phyloP scores from a whole-genome alignment of 106 monocot species.

The Phalaenopsis aphrodite region DNA sequence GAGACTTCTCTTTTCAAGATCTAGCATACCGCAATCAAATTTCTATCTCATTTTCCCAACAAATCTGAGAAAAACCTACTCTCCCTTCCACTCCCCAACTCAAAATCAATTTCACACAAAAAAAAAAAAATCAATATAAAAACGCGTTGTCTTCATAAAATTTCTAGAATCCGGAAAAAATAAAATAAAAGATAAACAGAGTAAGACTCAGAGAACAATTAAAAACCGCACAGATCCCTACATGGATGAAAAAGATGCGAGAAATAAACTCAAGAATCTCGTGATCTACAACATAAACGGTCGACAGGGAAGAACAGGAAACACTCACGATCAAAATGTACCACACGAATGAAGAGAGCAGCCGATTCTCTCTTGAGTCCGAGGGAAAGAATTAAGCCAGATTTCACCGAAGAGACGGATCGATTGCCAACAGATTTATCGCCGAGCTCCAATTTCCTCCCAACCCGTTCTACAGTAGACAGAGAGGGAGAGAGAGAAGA shows the following conservation, averaged over 20 bases:
- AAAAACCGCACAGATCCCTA: background rate
- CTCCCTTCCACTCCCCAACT: too few species aligned
- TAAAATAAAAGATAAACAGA: background rate
- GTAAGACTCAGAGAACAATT: too few species aligned
- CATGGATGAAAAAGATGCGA: background rate
- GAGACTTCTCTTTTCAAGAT: background rate
- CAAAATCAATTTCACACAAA: too few species aligned
- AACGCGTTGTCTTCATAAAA: background rate
- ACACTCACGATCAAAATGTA: background rate
- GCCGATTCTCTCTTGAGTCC: background rate
- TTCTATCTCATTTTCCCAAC: background rate
- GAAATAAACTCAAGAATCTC: background rate
- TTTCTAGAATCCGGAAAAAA: background rate
- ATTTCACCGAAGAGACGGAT: background rate
- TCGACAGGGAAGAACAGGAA: background rate
- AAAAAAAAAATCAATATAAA: background rate
- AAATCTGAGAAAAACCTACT: background rate
- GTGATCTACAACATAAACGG: background rate
- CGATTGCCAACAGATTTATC: background rate
- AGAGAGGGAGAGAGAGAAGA: too few species aligned
- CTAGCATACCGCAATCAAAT: background rate
- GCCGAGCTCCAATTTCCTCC: too few species aligned
- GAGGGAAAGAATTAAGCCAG: background rate
- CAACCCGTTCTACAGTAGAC: too few species aligned
- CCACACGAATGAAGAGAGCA: background rate